phyloP scores from a whole-genome alignment of 2,329 filamentous ascomycete genomes.

The Bipolaris victoriae region DNA sequence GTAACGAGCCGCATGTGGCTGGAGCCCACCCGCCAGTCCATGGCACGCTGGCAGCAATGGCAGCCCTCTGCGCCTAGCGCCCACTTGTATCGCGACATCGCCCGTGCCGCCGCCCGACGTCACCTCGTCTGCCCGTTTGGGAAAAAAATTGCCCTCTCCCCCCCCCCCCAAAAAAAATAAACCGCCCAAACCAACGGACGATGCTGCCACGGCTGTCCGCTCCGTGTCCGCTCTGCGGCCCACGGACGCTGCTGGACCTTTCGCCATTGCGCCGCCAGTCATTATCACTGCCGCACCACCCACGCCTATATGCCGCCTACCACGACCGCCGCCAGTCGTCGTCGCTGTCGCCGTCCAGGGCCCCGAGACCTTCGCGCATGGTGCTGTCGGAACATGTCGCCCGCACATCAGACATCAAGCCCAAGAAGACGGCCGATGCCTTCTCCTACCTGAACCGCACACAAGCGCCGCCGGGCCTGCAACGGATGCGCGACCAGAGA shows the following conservation, averaged over 20 bases:
- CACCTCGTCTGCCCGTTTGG: not conserved
- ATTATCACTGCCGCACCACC: conserved; percentile 21
- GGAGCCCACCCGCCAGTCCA: not conserved
- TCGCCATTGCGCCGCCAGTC: not conserved
- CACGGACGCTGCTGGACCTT: conserved; percentile 31
- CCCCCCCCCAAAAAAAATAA: not conserved
- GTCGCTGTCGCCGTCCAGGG: conserved; percentile 9
- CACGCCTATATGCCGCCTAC: conserved; percentile 43
- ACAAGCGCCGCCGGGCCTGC: conserved; percentile 33
- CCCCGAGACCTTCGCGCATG: conserved; percentile 54
- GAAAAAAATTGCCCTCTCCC: too few relatives aligned
- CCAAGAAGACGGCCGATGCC: conserved; percentile 37
- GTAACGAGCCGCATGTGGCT: conserved; percentile 25
- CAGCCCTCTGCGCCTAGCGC: not conserved
- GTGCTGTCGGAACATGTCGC: conserved; percentile 53
- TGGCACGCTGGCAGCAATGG: not conserved
- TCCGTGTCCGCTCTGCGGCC: conserved; percentile 54
- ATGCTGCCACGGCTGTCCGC: conserved; percentile 41
- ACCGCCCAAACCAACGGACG: not conserved
- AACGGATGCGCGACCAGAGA: conserved; percentile 23
- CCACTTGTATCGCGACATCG: conserved; percentile 8
- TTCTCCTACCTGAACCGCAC: conserved; percentile 46
- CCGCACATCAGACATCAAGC: conserved; percentile 29
- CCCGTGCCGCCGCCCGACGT: conserved; percentile 16
- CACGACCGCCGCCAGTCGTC: not conserved